These are phyloP conservation scores for Podospora pseudopauciseta DNA, from an alignment of 495 filamentous ascomycete genomes.

Conservation along the genomic window DNA sequence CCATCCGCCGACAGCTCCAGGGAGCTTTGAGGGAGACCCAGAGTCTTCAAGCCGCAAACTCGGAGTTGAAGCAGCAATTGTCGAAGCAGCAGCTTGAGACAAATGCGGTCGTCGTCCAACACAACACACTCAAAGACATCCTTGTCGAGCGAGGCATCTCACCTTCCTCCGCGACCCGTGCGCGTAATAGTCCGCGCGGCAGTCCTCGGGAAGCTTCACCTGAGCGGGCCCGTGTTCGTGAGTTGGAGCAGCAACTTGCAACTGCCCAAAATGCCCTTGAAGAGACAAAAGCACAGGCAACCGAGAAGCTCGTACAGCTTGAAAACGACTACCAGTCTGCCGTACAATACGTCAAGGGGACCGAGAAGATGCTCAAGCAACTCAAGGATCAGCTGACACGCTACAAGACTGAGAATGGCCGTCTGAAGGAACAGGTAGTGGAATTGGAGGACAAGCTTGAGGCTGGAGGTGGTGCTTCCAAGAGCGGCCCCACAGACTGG, in stretches of 20 bases:
- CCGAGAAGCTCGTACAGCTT: slow-evolving; percentile 87
- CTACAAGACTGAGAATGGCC: slow-evolving; percentile 81
- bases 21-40: slow-evolving; percentile 75
- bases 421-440: slow-evolving; percentile 74
- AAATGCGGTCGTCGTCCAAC: slow-evolving; percentile 85
- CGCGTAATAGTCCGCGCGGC: slow-evolving; percentile 40
- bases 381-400: slow-evolving; percentile 95
- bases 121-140: slow-evolving; percentile 87
- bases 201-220: slow-evolving; percentile 72
- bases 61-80: slow-evolving; percentile 72
- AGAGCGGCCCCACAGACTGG: slow-evolving; percentile 57
- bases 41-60: slow-evolving; percentile 66
- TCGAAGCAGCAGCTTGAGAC: slow-evolving; percentile 82
- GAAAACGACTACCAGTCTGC: slow-evolving; percentile 98
- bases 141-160: slow-evolving; percentile 81
- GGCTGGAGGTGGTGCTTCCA: slow-evolving; percentile 32
- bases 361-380: slow-evolving; percentile 97
- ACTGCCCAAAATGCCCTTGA: slow-evolving; percentile 74
- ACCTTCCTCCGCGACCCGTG: slow-evolving; percentile 52
- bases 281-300: slow-evolving; percentile 70
- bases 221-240: slow-evolving; percentile 74
- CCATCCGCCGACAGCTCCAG: slow-evolving; percentile 85
- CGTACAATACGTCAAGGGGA: slow-evolving; percentile 98
- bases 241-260: slow-evolving; percentile 87
- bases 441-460: slow-evolving; percentile 51